These are phyloP conservation scores for Aquanectria penicillioides DNA, from an alignment of 2,329 filamentous ascomycete species.

Conservation along the genomic window DNA sequence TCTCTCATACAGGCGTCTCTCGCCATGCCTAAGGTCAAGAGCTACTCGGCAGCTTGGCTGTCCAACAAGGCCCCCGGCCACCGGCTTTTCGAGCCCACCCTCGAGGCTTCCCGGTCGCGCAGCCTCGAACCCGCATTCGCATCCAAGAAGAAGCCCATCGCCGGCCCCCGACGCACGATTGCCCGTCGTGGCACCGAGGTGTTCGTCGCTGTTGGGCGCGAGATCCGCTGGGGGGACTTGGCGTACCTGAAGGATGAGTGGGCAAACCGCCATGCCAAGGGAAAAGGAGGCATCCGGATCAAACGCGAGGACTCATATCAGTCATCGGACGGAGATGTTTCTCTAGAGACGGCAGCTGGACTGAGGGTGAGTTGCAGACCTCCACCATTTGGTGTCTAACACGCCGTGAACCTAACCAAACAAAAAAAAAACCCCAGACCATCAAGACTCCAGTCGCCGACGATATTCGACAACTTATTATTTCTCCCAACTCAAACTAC, in stretches of 20 bases:
- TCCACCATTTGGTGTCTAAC: not conserved
- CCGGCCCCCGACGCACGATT: slow-evolving; percentile 72
- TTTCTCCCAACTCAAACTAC: slow-evolving; percentile 84
- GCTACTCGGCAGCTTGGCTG: slow-evolving; percentile 89
- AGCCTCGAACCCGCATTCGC: slow-evolving; percentile 51
- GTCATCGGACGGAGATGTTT: slow-evolving; percentile 46
- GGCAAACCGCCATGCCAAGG: slow-evolving; percentile 43
- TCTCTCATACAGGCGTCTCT: slow-evolving; percentile 27
- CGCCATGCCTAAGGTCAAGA: slow-evolving; percentile 84
- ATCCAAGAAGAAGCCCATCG: slow-evolving; percentile 54
- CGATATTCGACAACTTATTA: slow-evolving; percentile 84
- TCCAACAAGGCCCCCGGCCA: slow-evolving; percentile 80
- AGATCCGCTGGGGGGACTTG: slow-evolving; percentile 92
- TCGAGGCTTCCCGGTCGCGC: slow-evolving; percentile 52
- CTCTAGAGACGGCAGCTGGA: slow-evolving; percentile 42
- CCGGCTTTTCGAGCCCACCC: slow-evolving; percentile 73
- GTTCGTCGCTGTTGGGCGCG: slow-evolving; percentile 87
- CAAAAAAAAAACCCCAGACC: slow-evolving; percentile 65
- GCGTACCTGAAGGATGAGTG: slow-evolving; percentile 76
- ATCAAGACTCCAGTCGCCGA: slow-evolving; percentile 83
- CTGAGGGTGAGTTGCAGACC: slow-evolving; percentile 46
- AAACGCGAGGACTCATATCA: slow-evolving; percentile 60
- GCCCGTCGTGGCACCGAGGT: slow-evolving; percentile 86
- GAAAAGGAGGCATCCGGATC: slow-evolving; percentile 49
- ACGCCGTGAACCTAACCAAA: not conserved